Percentiles rank a stretch among this genome's conserved stretches.
phyloP scores from a whole-genome alignment of 2,329 filamentous ascomycete species.

The Sporothrix brunneoviolacea region DNA sequence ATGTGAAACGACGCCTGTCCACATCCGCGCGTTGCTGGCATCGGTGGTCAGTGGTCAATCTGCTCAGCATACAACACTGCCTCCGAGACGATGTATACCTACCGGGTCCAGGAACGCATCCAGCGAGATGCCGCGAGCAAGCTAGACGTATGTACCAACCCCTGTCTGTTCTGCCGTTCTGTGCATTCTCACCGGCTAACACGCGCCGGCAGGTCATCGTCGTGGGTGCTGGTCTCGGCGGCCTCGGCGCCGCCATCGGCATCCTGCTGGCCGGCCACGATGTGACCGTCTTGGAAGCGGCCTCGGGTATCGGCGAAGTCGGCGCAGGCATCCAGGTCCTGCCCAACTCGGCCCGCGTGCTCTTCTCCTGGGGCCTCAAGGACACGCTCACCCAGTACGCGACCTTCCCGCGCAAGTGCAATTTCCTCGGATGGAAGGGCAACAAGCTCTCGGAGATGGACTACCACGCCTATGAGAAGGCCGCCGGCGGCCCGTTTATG shows the following conservation, averaged over 20 bases:
- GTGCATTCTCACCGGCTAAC: no score
- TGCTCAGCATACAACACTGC: no score
- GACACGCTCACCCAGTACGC: conserved; percentile 11
- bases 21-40: no score
- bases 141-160: no score
- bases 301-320: conserved; percentile 14
- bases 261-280: conserved; percentile 15
- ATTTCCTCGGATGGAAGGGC: conserved; percentile 17
- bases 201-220: conserved; percentile 19
- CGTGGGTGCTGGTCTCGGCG: conserved; percentile 18
- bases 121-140: no score
- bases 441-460: conserved; percentile 14
- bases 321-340: conserved; percentile 21
- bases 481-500: conserved; percentile 26
- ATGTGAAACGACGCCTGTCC: no score
- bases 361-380: conserved; percentile 25
- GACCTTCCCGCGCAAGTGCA: conserved; percentile 12
- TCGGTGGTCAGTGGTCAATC: no score
- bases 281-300: conserved; percentile 15
- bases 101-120: no score
- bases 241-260: conserved; percentile 15
- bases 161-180: no score
- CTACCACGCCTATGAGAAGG: conserved; percentile 9
- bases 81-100: no score
- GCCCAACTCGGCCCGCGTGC: conserved; percentile 26